A percentile compares a stretch with the other conserved stretches of the same genome.
Evolutionary conservation across 768 basidiomycete genomes (phyloP).

Genomic region (Phlebiopsis flavidoalba): DNA sequence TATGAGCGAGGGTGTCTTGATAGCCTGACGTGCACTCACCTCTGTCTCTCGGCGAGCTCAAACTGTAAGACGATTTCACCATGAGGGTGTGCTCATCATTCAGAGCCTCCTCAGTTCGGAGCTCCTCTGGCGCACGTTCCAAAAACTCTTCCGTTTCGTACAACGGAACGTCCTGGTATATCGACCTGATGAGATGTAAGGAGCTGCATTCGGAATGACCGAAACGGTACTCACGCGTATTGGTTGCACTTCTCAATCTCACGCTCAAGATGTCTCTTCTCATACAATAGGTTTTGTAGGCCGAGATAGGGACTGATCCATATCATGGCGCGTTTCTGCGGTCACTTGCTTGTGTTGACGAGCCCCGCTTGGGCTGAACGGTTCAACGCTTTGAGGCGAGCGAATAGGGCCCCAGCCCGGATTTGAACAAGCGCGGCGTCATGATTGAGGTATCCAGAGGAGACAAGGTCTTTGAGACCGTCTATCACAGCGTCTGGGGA

Average conservation of each 20-base stretch:
- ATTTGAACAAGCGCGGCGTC: slow-evolving; percentile 52
- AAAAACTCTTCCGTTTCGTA: slow-evolving; percentile 67
- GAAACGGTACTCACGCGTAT: slow-evolving; percentile 64
- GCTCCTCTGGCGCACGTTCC: slow-evolving; percentile 62
- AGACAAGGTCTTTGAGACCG: slow-evolving; percentile 60
- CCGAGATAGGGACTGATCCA: slow-evolving; percentile 88
- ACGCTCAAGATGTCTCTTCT: slow-evolving; percentile 83
- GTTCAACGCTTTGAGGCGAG: slow-evolving; percentile 75
- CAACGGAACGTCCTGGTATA: slow-evolving; percentile 83
- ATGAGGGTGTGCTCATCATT: slow-evolving; percentile 77
- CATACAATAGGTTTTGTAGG: slow-evolving; percentile 83
- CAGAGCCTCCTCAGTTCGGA: slow-evolving; percentile 54
- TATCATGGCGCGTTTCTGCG: slow-evolving; percentile 71
- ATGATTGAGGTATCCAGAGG: slow-evolving; percentile 33
- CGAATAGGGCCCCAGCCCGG: slow-evolving; percentile 71
- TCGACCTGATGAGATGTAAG: slow-evolving; percentile 46
- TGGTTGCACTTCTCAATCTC: slow-evolving; percentile 93
- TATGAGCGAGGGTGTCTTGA: slow-evolving; percentile 1
- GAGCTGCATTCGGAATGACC: not conserved
- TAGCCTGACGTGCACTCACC: slow-evolving; percentile 40
- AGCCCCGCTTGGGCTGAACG: slow-evolving; percentile 65
- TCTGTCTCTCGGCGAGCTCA: slow-evolving; percentile 82
- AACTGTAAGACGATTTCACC: slow-evolving; percentile 84
- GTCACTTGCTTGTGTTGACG: slow-evolving; percentile 70
- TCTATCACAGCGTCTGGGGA: slow-evolving; percentile 51